A percentile compares a stretch with the other conserved stretches of the same genome.
Evolutionary conservation across 1,284 basidiomycete species (phyloP).

Genomic region (Microbotryomycetes sp.): DNA sequence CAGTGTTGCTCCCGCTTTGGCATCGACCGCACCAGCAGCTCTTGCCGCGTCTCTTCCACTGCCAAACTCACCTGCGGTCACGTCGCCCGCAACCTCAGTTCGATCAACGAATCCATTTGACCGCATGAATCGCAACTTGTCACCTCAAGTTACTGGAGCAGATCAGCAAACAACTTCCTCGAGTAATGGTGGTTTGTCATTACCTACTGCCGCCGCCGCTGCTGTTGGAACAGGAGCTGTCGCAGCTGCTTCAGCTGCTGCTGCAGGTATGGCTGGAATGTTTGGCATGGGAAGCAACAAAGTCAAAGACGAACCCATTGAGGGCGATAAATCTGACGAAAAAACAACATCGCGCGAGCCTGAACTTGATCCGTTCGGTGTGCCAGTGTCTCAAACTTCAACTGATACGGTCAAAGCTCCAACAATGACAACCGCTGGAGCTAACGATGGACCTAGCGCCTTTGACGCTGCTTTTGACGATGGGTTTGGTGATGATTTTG

Average conservation of each 20-base stretch:
- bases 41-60: conserved; percentile 57
- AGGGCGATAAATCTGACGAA: background rate
- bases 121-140: conserved; percentile 44
- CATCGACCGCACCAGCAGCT: conserved; percentile 46
- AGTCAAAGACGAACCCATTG: conserved; percentile 7
- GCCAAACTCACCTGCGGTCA: conserved; percentile 57
- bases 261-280: conserved; percentile 26
- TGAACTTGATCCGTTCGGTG: conserved; percentile 35
- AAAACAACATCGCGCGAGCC: conserved; percentile 2
- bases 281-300: conserved; percentile 16
- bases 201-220: conserved; percentile 34
- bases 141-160: conserved; percentile 24
- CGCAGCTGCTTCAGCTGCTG: conserved; percentile 33
- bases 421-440: conserved; percentile 17
- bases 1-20: conserved; percentile 25
- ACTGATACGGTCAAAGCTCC: conserved; percentile 27
- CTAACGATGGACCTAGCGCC: conserved; percentile 43
- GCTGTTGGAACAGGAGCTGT: conserved; percentile 40
- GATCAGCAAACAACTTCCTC: background rate
- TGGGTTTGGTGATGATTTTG: conserved; percentile 37
- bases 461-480: conserved; percentile 65
- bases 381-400: conserved; percentile 6
- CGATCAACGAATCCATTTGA: conserved; percentile 95
- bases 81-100: conserved; percentile 45
- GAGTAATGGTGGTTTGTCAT: background rate